Conservation (phyloP, 371 early-diverging fungal species). For the Synchytrium microbalum region DNA sequence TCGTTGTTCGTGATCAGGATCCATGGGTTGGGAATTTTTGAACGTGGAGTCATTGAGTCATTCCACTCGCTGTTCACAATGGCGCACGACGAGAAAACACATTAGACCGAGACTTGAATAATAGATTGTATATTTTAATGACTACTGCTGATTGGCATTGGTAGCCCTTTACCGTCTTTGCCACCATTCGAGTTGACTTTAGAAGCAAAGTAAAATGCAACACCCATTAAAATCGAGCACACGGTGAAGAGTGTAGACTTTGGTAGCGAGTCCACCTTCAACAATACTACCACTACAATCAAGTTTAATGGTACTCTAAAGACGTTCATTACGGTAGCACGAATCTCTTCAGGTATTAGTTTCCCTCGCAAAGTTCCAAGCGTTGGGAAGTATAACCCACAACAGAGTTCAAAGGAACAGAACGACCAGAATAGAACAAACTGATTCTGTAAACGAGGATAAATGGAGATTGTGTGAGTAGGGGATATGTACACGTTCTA, state of each 20-base stretch:
- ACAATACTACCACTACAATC: conserved; percentile 58
- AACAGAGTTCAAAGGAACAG: conserved; percentile 58
- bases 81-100: too few species aligned
- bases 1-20: too few species aligned
- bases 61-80: too few species aligned
- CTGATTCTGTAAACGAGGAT: conserved; percentile 18
- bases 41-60: too few species aligned
- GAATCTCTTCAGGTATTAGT: conserved; percentile 61
- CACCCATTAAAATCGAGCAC: conserved; percentile 13
- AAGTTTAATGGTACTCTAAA: conserved; percentile 71
- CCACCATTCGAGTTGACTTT: too few species aligned
- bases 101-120: too few species aligned
- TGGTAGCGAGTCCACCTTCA: conserved; percentile 38
- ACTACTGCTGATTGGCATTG: too few species aligned
- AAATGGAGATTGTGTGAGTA: conserved; percentile 1
- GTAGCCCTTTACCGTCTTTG: too few species aligned
- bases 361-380: conserved; percentile 59
- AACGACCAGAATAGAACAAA: conserved; percentile 27
- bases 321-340: conserved; percentile 68
- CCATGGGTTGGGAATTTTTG: too few species aligned
- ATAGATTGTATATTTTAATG: too few species aligned
- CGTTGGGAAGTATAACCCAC: conserved; percentile 70
- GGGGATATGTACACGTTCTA: not conserved
- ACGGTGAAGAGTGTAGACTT: conserved; percentile 6
- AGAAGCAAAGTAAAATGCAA: not conserved